Conservation (phyloP, 805 yeast species). For the Limtongia smithiae region DNA sequence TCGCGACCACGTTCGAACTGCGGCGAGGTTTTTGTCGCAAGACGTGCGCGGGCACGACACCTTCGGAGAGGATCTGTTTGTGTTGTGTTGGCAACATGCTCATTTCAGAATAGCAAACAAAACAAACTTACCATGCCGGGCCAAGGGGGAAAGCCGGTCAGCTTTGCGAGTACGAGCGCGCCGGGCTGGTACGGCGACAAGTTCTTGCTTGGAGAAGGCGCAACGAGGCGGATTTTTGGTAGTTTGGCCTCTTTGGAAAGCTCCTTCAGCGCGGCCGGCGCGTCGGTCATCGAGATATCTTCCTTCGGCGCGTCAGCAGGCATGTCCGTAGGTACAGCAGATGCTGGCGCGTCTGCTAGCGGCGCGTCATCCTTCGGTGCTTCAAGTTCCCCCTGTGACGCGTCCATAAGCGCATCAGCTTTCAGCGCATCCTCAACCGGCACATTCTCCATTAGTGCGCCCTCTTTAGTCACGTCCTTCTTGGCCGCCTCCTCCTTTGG, state of each 20-base stretch:
- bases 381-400: background rate
- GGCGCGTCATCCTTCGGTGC: background rate
- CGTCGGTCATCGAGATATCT: background rate
- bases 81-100: no score
- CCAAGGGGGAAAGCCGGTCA: conserved; percentile 88
- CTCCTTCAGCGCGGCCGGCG: background rate
- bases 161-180: conserved; percentile 65
- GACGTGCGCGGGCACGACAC: conserved; percentile 29
- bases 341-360: background rate
- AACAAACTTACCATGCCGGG: conserved; percentile 62
- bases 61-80: conserved; percentile 31
- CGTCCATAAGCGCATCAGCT: no score
- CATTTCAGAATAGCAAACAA: background rate
- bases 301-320: background rate
- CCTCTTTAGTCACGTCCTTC: no score
- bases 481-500: no score
- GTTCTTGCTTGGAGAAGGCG: background rate
- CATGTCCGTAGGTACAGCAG: background rate
- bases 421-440: no score
- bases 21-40: conserved; percentile 43
- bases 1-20: conserved; percentile 39
- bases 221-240: background rate
- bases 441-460: no score
- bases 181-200: conserved; percentile 44
- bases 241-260: background rate